Evolutionary conservation across 495 filamentous ascomycete genomes (phyloP).

Genomic region (Annulohypoxylon bovei): DNA sequence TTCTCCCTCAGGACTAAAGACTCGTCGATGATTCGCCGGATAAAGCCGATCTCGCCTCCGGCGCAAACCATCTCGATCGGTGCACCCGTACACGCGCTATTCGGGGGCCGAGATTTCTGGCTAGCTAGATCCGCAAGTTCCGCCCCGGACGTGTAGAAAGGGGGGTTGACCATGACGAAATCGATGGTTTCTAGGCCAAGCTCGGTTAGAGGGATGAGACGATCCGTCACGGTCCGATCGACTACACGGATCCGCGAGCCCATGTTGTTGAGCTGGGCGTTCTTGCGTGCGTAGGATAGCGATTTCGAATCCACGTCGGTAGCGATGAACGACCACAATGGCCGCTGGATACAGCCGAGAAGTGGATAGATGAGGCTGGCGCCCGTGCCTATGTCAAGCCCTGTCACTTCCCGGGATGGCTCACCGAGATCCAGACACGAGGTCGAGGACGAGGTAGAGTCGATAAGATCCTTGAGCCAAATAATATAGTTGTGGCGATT

Average conservation of each 20-base stretch:
- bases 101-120: constrained; percentile 73
- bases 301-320: constrained; percentile 87
- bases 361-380: constrained; percentile 92
- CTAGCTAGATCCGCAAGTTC: constrained; percentile 73
- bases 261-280: constrained; percentile 71
- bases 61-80: constrained; percentile 85
- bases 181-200: constrained; percentile 71
- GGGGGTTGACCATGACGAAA: constrained; percentile 95
- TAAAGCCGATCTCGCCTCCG: constrained; percentile 87
- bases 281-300: constrained; percentile 69
- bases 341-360: constrained; percentile 74
- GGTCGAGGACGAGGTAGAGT: constrained; percentile 73
- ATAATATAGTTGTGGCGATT: constrained; percentile 90
- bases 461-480: constrained; percentile 88
- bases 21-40: constrained; percentile 77
- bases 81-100: constrained; percentile 83
- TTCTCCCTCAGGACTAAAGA: constrained; percentile 67
- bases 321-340: constrained; percentile 75
- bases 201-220: constrained; percentile 69
- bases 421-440: constrained; percentile 24
- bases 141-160: constrained; percentile 81
- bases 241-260: constrained; percentile 71
- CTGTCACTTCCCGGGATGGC: constrained; percentile 63
- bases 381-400: constrained; percentile 91
- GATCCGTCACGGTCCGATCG: constrained; percentile 58